phyloP scores from a whole-genome alignment of 495 filamentous ascomycete species.

The Neurospora tetraspora region DNA sequence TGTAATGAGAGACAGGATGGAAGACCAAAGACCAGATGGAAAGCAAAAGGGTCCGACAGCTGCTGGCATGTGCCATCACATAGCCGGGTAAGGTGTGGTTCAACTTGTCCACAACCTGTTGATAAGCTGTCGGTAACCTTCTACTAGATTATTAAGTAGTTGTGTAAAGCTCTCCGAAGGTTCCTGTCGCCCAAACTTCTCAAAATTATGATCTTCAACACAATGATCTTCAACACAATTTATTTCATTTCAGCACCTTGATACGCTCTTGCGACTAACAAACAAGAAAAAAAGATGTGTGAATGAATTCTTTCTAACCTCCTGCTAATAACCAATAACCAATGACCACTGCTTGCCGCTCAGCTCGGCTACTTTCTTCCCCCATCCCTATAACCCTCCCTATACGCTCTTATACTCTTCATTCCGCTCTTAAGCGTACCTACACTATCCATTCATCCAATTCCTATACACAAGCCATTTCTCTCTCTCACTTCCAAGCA shows the following conservation, averaged over 20 bases:
- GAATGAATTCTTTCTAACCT: neutral
- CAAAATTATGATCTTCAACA: too few species aligned
- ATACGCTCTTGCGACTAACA: neutral
- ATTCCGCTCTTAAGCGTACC: neutral
- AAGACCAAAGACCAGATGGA: too few species aligned
- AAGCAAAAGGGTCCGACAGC: too few species aligned
- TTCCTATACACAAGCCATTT: neutral
- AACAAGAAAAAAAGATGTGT: neutral
- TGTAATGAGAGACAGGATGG: too few species aligned
- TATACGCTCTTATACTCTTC: neutral
- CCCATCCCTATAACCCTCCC: neutral
- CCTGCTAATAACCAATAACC: neutral
- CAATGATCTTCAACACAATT: too few species aligned
- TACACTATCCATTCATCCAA: neutral
- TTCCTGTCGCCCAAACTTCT: too few species aligned
- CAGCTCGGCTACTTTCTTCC: neutral
- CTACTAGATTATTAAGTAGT: too few species aligned
- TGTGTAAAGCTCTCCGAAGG: too few species aligned
- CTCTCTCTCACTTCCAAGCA: conserved; percentile 60
- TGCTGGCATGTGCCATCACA: too few species aligned
- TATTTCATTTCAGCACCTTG: too few species aligned
- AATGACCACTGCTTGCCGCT: neutral
- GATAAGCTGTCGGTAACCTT: neutral
- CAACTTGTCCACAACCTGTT: neutral
- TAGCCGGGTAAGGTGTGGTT: too few species aligned